Base-by-base conservation (phyloP, 129 eudicot species). In the Pulicaria dysenterica region DNA sequence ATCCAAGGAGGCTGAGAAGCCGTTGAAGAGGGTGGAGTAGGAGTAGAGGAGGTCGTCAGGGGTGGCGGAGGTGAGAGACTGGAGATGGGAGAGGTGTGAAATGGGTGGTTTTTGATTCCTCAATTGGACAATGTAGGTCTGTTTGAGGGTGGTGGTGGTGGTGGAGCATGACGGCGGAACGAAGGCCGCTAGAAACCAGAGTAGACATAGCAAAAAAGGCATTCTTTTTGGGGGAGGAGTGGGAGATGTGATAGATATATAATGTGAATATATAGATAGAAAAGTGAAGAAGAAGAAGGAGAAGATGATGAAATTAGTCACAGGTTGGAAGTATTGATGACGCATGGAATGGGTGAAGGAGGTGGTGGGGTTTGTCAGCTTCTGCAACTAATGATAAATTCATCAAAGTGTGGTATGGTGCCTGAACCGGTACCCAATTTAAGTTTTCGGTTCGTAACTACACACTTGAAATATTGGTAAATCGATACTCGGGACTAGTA, bases 111-210 rank as follows among this genome's bases (percentile, higher is more conserved):
- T 75, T 56, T 77, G 77, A 40, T 86, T 81, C 2, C 76, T 81
- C 87, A 86, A 79, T 77, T 84, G 92, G 14, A 91, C 81, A 5
- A 91, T 91, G 89, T 91, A 91, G 44, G 87, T 86, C 49, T 84
- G 85, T 31, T 83, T 77, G 50, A 24, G 31, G 1, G 31, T 77
- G 50, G 77, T 11, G 9, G 63, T 1, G 1, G 31, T 77, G 50
- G 77, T 11, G 9, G 63, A 4, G 34, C 31, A 62, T 64, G 56
- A 41, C 3, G 73, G 63, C 0, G 69, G 79, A 0, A 77, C 50
- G 44, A 83, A 0, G n/a, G 57, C 41, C 37, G 58, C 51, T 13
- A 76, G 36, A 34, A 74, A 46, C 70, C 53, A 81, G 41, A 72
- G 12, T n/a, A n/a, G n/a, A 73, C 73, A 83, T 66, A 82, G 46